Conservation (phyloP, 306 rosid genomes). For the Cucurbita pepo region DNA sequence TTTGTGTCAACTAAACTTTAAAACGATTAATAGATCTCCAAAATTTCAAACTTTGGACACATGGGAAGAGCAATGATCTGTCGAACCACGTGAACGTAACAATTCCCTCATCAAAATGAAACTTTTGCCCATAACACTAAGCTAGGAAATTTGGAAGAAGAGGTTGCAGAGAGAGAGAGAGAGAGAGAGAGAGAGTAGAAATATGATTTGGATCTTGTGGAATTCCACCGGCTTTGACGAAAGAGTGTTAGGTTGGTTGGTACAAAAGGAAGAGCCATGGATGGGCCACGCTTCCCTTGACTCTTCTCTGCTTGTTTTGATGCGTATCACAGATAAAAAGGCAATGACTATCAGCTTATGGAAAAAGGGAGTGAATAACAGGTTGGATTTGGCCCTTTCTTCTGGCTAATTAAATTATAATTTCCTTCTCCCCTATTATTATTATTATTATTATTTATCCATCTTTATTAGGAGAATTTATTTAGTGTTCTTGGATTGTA, state of each 20-base stretch:
- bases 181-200: background rate
- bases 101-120: background rate
- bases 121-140: background rate
- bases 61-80: background rate
- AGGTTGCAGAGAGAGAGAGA: background rate
- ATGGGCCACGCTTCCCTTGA: constrained; percentile 34
- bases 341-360: constrained; percentile 8
- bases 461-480: background rate
- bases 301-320: constrained; percentile 30
- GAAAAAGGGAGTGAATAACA: constrained; percentile 21
- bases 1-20: too few species aligned
- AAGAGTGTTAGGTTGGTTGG: constrained; percentile 11
- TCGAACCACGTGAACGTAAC: background rate
- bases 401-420: background rate
- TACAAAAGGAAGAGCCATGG: constrained; percentile 49
- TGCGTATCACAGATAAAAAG: background rate
- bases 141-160: background rate
- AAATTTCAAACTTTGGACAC: background rate
- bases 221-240: constrained; percentile 13
- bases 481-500: background rate
- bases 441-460: background rate
- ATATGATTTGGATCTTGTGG: constrained; percentile 2
- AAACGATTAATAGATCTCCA: too few species aligned
- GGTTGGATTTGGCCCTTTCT: background rate
- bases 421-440: background rate